Evolutionary conservation across 768 basidiomycete genomes (phyloP).

Genomic region (Tremella fuciformis): DNA sequence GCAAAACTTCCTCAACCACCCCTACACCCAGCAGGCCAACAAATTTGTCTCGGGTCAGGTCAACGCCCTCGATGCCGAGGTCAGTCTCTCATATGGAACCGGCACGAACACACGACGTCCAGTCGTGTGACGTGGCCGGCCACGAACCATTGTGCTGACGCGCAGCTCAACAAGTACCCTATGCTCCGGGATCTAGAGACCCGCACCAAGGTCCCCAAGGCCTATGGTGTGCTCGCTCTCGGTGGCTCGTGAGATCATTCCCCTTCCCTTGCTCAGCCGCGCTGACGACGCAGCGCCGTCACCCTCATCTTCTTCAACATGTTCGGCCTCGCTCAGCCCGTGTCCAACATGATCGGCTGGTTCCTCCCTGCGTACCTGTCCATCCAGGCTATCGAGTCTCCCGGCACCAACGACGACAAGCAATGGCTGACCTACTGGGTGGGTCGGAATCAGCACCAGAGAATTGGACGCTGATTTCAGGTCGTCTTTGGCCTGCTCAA

Average conservation of each 20-base stretch:
- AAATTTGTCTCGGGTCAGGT: slow-evolving; percentile 78
- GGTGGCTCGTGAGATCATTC: slow-evolving; percentile 59
- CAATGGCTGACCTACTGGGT: slow-evolving; percentile 98
- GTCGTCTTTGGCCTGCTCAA: slow-evolving; percentile 87
- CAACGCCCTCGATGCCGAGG: slow-evolving; percentile 94
- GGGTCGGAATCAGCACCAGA: slow-evolving; percentile 9
- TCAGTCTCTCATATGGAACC: slow-evolving; percentile 50
- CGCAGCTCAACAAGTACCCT: slow-evolving; percentile 69
- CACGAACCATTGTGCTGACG: background rate
- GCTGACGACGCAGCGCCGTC: slow-evolving; percentile 36
- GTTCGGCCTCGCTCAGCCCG: slow-evolving; percentile 75
- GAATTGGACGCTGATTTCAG: slow-evolving; percentile 15
- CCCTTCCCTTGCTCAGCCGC: background rate
- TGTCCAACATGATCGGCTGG: slow-evolving; percentile 94
- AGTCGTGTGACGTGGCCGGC: background rate
- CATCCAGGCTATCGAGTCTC: slow-evolving; percentile 85
- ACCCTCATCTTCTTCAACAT: slow-evolving; percentile 54
- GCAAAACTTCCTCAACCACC: slow-evolving; percentile 83
- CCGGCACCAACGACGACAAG: slow-evolving; percentile 72
- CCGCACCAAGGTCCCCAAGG: slow-evolving; percentile 88
- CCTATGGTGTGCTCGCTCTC: slow-evolving; percentile 76
- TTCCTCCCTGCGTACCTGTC: slow-evolving; percentile 91
- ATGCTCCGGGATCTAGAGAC: slow-evolving; percentile 78
- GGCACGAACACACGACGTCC: background rate
- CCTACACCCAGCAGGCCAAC: slow-evolving; percentile 76